Evolutionary conservation across 2,329 filamentous ascomycete species (phyloP).

Genomic region (Sporothrix globosa): DNA sequence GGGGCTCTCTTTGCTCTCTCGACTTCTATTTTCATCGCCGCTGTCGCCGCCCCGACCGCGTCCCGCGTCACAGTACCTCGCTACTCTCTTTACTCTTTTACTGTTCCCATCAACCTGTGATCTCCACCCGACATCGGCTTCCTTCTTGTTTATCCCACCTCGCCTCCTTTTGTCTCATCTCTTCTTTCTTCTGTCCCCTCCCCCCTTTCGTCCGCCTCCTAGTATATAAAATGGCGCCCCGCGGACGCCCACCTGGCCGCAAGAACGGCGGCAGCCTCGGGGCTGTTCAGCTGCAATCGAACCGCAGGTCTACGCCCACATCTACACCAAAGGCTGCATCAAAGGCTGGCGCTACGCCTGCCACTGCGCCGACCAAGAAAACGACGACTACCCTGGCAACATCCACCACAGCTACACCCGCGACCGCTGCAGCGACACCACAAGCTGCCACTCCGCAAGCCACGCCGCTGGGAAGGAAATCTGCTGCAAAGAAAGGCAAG

Average conservation of each 20-base stretch:
- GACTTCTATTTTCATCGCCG: neutral
- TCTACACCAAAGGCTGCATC: neutral
- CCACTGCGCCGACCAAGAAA: slow-evolving; percentile 14
- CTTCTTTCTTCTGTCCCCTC: neutral
- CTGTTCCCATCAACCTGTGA: neutral
- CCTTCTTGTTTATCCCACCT: neutral
- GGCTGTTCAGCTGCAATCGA: neutral
- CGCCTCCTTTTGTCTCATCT: neutral
- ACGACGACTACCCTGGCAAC: neutral
- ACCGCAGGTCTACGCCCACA: slow-evolving; percentile 14
- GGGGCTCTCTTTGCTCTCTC: neutral
- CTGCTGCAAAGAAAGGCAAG: neutral
- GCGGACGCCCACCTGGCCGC: slow-evolving; percentile 35
- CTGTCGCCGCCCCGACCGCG: neutral
- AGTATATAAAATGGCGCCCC: slow-evolving; percentile 32
- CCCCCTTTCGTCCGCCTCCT: neutral
- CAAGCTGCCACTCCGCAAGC: neutral
- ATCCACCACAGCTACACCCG: neutral
- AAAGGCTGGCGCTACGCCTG: neutral
- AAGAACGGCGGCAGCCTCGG: slow-evolving; percentile 30
- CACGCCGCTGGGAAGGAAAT: neutral
- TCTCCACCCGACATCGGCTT: neutral
- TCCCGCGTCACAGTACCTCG: neutral
- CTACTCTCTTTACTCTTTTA: neutral
- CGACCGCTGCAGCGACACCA: slow-evolving; percentile 1